Conservation (phyloP, 1,284 basidiomycete genomes). For the Mycena sp. region DNA sequence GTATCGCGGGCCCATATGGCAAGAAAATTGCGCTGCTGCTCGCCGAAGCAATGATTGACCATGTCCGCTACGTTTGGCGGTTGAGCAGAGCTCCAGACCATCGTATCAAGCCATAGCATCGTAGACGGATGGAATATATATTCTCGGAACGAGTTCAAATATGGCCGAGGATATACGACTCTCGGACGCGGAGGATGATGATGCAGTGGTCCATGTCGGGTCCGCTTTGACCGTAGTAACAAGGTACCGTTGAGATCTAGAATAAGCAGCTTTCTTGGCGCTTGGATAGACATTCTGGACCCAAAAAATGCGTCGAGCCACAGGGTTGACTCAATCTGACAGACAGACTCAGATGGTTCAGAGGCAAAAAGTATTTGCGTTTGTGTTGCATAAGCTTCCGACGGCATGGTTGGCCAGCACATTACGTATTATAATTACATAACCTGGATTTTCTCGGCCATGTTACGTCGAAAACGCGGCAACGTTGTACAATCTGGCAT, state of each 20-base stretch:
- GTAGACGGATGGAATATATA: constrained; percentile 63
- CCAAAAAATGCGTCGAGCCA: background rate
- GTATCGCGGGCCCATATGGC: constrained; percentile 75
- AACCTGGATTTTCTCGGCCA: background rate
- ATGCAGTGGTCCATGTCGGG: background rate
- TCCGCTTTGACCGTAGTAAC: constrained; percentile 52
- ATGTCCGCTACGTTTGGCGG: constrained; percentile 70
- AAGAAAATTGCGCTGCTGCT: constrained; percentile 47
- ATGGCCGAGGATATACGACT: constrained; percentile 59
- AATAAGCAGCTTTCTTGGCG: constrained; percentile 62
- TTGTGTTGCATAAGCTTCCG: background rate
- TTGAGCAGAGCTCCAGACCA: constrained; percentile 81
- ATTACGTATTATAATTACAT: too few relatives aligned
- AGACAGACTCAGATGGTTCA: background rate
- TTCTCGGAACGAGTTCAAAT: constrained; percentile 62
- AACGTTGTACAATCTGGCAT: background rate
- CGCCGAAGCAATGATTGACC: constrained; percentile 59
- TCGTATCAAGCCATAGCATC: constrained; percentile 63
- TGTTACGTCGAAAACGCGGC: background rate
- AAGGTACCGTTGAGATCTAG: constrained; percentile 79
- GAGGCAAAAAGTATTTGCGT: background rate
- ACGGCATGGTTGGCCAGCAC: too few relatives aligned
- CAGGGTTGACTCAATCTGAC: too few relatives aligned
- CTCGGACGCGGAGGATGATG: constrained; percentile 33
- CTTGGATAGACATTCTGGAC: background rate